Evolutionary conservation across 352 stramenopile genomes (phyloP).

Genomic region (Phytopythium ostracodes): DNA sequence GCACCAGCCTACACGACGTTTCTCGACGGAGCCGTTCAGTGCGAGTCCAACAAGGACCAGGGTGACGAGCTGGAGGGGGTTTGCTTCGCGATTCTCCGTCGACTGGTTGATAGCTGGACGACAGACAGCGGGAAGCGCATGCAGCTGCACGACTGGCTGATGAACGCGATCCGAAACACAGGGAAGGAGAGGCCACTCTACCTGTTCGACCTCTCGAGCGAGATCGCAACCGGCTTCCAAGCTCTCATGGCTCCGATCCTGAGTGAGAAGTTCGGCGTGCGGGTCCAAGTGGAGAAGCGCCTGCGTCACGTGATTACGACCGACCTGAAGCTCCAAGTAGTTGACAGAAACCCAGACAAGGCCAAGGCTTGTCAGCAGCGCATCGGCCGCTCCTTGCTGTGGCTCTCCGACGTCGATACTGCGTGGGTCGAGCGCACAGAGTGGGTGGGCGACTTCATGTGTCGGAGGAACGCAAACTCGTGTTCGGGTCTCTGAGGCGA

Average conservation of each 20-base stretch:
- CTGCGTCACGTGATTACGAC: conserved; percentile 60
- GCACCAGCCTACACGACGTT: conserved; percentile 40
- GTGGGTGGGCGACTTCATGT: conserved; percentile 26
- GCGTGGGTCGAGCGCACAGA: conserved; percentile 38
- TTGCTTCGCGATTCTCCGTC: conserved; percentile 57
- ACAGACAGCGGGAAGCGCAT: conserved; percentile 71
- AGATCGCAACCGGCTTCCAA: conserved; percentile 60
- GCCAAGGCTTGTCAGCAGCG: conserved; percentile 39
- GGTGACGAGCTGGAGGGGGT: conserved; percentile 38
- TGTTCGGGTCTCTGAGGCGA: conserved; percentile 16
- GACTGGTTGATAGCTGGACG: conserved; percentile 61
- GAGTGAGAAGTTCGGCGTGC: conserved; percentile 44
- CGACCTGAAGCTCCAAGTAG: conserved; percentile 49
- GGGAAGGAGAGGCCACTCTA: conserved; percentile 50
- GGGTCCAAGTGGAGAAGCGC: conserved; percentile 54
- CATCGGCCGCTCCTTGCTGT: conserved; percentile 49
- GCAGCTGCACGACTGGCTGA: conserved; percentile 68
- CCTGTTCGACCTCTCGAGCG: conserved; percentile 51
- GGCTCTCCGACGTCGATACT: conserved; percentile 44
- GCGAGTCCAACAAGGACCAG: conserved; percentile 29
- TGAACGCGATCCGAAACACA: conserved; percentile 53
- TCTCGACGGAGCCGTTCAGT: conserved; percentile 18
- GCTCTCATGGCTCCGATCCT: conserved; percentile 61
- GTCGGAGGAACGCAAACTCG: conserved; percentile 34
- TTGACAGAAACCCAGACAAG: conserved; percentile 17